Base-by-base conservation (phyloP, 192 early-diverging fungal species). In the Thamnidium elegans region DNA sequence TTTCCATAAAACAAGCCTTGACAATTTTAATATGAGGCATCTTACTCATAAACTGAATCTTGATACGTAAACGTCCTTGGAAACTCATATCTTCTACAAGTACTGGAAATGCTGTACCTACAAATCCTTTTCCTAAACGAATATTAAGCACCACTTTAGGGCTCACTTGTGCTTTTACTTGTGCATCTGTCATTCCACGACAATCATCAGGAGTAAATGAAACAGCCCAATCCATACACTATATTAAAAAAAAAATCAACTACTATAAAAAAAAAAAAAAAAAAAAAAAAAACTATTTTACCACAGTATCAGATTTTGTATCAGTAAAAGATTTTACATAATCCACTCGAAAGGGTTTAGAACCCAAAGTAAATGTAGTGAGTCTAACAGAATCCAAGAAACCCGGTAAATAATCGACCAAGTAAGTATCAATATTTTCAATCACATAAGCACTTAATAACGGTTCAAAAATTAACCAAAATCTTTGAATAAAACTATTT, bases 401-500 rank as follows among this genome's bases (percentile, higher is more conserved):
- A 0, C 78, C 78, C 1, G 89, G 89, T 44, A 84, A 78, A 58
- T 73, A 81, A 58, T 80, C 78, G 15, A 80, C 84, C n/a, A 93
- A 70, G 17, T 89, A 76, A 3, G 74, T 75, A 68, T 92, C 85
- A 20, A 86, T 83, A 47, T 74, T 80, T 42, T 86, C 80, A 17
- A 85, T 76, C 15, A 92, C 81, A 63, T 79, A 81, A 30, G 80
- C 84, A 42, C 84, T 82, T 62, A 93, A 72, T 13, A 81, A 80
- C 13, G 90, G 90, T 74, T 93, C 92, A 65, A 85, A 91, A 64
- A 84, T 87, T 15, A 87, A 66, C 92, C 92, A 93, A 74, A 90
- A 92, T 32, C 80, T 78, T 17, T 79, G 78, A 55, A 93, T 72
- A 64, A 91, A 89, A 71, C 78, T 80, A 73, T 93, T 93, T 10